These are phyloP conservation scores for Rhizoclosmatium sp. DNA, from an alignment of 192 early-diverging fungal species.

Conservation along the genomic window DNA sequence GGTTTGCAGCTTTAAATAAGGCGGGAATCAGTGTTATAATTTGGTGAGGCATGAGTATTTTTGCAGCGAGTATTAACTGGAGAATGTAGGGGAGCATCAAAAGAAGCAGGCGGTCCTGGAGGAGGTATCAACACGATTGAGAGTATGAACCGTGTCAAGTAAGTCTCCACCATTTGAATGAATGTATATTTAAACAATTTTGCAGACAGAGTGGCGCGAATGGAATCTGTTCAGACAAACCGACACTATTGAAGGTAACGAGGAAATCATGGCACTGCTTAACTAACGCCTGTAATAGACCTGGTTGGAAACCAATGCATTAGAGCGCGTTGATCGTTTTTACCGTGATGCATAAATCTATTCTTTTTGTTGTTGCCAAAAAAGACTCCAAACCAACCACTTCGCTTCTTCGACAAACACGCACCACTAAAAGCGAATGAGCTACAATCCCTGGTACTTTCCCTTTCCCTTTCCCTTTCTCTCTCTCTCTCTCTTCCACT, in stretches of 20 bases:
- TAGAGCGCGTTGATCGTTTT: no score
- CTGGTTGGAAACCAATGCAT: no score
- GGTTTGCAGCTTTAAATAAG: constrained; percentile 44
- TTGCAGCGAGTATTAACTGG: neutral
- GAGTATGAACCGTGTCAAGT: constrained; percentile 43
- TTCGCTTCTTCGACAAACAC: neutral
- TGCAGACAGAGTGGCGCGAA: constrained; percentile 42
- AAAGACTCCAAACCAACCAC: no score
- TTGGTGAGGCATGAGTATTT: constrained; percentile 33
- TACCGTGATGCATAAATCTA: no score
- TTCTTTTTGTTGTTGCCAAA: no score
- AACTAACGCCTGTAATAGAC: neutral
- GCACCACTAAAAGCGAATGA: neutral
- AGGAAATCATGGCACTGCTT: neutral
- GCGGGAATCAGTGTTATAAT: constrained; percentile 50
- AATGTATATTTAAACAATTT: neutral
- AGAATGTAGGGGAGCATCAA: constrained; percentile 15
- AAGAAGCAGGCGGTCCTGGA: constrained; percentile 33
- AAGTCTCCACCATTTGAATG: neutral
- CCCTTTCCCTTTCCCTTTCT: no score
- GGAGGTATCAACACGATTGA: constrained; percentile 53
- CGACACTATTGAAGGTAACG: constrained; percentile 36
- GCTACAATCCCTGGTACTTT: no score
- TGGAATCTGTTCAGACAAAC: constrained; percentile 58
- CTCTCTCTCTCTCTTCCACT: no score